phyloP scores from a whole-genome alignment of 2,329 filamentous ascomycete species.

The Monosporascus sp. region DNA sequence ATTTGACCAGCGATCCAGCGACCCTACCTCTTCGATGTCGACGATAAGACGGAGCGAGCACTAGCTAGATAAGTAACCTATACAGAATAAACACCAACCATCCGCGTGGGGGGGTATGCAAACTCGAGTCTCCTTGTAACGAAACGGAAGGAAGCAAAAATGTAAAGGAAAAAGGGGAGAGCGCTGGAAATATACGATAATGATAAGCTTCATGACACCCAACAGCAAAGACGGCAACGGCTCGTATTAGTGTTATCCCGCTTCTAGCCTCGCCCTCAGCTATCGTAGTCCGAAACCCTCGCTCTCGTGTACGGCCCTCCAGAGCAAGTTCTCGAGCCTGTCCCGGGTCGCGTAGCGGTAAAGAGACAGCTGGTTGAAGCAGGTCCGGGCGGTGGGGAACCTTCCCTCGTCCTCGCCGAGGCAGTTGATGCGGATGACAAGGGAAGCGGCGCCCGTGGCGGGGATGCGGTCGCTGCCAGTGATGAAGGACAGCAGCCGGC shows the following conservation, averaged over 20 bases:
- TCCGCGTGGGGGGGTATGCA: no score
- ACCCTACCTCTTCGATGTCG: no score
- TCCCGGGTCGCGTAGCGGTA: slow-evolving; percentile 65
- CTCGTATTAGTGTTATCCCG: slow-evolving; percentile 4
- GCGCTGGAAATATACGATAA: background rate
- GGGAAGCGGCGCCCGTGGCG: slow-evolving; percentile 73
- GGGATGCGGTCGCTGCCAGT: slow-evolving; percentile 89
- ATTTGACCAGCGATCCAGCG: no score
- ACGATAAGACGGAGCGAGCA: no score
- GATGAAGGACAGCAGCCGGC: slow-evolving; percentile 77
- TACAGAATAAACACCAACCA: no score
- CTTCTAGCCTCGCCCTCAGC: slow-evolving; percentile 1
- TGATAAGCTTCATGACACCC: no score
- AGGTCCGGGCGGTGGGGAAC: slow-evolving; percentile 83
- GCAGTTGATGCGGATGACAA: slow-evolving; percentile 71
- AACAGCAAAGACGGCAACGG: no score
- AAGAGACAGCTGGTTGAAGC: slow-evolving; percentile 80
- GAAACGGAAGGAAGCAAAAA: no score
- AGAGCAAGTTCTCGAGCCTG: slow-evolving; percentile 66
- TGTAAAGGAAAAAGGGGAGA: background rate
- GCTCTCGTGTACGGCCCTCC: slow-evolving; percentile 83
- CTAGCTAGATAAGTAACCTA: no score
- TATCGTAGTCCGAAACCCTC: slow-evolving; percentile 88
- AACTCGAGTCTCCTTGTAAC: no score
- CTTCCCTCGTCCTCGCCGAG: slow-evolving; percentile 68